These are phyloP conservation scores for Leccinellum rugosiceps DNA, from an alignment of 768 basidiomycete genomes.

Conservation along the genomic window DNA sequence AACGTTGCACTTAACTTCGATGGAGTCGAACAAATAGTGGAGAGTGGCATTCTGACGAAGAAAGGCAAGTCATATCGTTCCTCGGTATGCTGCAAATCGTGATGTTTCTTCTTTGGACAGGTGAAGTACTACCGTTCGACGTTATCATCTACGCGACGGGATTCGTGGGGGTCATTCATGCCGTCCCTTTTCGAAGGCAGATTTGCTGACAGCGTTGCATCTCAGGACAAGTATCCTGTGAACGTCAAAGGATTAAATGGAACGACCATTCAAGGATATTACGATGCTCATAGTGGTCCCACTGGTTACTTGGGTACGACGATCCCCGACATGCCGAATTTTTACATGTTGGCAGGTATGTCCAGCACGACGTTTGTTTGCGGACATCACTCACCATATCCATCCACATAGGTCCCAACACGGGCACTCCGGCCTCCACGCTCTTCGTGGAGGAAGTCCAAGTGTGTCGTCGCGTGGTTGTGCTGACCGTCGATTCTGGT, in stretches of 20 bases:
- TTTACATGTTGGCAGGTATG: slow-evolving; percentile 32
- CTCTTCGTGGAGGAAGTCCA: slow-evolving; percentile 29
- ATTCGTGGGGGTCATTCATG: slow-evolving; percentile 24
- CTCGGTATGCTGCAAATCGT: neutral
- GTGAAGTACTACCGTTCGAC: slow-evolving; percentile 31
- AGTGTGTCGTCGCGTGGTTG: slow-evolving; percentile 11
- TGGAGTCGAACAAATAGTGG: slow-evolving; percentile 14
- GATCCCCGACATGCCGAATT: slow-evolving; percentile 37
- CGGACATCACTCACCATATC: neutral
- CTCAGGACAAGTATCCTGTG: slow-evolving; percentile 21
- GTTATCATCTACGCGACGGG: slow-evolving; percentile 35
- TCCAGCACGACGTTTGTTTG: neutral
- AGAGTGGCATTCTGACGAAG: slow-evolving; percentile 24
- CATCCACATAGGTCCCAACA: slow-evolving; percentile 24
- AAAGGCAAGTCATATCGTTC: slow-evolving; percentile 11
- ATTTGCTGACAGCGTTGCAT: neutral
- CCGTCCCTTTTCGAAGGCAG: neutral
- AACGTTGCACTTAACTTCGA: slow-evolving; percentile 28
- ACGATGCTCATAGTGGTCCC: slow-evolving; percentile 29
- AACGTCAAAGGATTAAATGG: slow-evolving; percentile 24
- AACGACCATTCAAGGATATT: slow-evolving; percentile 27
- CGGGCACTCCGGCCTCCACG: slow-evolving; percentile 24
- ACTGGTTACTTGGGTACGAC: slow-evolving; percentile 33
- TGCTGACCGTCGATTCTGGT: neutral
- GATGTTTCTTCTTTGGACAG: slow-evolving; percentile 9